Evolutionary conservation across 257 asterid genomes (phyloP), one percentile per base, ranked within the genome.

Genomic region (Jasminum sambac): DNA sequence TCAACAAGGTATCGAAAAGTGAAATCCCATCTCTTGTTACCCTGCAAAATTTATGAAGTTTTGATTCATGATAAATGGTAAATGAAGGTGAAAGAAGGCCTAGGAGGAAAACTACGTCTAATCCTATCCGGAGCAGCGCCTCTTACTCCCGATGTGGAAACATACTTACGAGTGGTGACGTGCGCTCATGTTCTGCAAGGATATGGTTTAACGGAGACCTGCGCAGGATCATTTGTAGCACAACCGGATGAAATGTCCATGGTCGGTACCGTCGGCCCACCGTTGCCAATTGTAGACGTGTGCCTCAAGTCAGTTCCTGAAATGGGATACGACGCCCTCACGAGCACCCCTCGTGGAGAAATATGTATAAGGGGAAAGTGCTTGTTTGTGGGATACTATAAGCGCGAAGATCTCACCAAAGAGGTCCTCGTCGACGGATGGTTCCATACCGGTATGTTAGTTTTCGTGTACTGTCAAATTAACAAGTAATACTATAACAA

Each of bases 71-170:
- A 68, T 38, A 2, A 6, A 59, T 25, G n/a, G 11, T n/a, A 41
- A 13, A 34, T 64, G 42, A 30, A 90, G 97, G 83, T 89, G 42
- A 89, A 83, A 77, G 91, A 89, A 86, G 90, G 95, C 70, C 81
- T 91, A 74, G 96, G 97, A 61, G 97, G 97, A 52, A 89, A 85
- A 24, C 14, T 91, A 64, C 90, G 97, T 24, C 96, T 91, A 67
- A 87, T 91, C 76, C 82, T 89, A 41, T 91, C 92, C 1, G 96
- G 97, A 62, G 97, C 97, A 23, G 96, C 97, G 19, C 97, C 97
- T 63, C 92, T 89, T 67, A 85, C 97, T 24, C 62, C 90, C 70
- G 77, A 72, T 42, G 97, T 91, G 50, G 97, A 91, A 75, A 91
- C 95, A 23, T 91, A 76, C 78, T 73, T 91, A n/a, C 88, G 97